These are phyloP conservation scores for Trypanosoma vivax DNA, from an alignment of 208 protist genomes.

Conservation along the genomic window DNA sequence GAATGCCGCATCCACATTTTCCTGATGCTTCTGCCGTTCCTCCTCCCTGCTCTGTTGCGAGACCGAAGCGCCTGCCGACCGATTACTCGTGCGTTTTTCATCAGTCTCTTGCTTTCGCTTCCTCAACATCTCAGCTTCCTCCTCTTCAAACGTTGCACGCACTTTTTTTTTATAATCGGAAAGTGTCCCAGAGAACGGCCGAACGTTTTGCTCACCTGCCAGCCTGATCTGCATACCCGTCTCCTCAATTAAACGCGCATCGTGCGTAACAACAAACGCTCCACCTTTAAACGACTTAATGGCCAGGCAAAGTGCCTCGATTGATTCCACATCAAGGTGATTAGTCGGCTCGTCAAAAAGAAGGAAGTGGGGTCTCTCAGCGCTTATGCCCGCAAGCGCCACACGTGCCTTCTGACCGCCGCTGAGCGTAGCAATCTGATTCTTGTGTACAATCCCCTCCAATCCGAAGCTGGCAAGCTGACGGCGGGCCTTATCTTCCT, in stretches of 20 bases:
- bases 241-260: constrained; percentile 84
- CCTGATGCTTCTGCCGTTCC: constrained; percentile 32
- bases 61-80: constrained; percentile 28
- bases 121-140: constrained; percentile 48
- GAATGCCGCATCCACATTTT: constrained; percentile 17
- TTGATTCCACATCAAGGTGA: constrained; percentile 91
- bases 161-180: constrained; percentile 84
- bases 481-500: constrained; percentile 77
- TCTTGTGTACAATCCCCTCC: constrained; percentile 81
- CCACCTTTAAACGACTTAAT: constrained; percentile 84
- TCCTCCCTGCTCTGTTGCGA: constrained; percentile 25
- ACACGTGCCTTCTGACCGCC: constrained; percentile 93
- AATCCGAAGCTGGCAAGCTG: constrained; percentile 84
- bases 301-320: constrained; percentile 79
- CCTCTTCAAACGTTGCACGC: constrained; percentile 55
- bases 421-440: constrained; percentile 88
- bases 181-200: constrained; percentile 67
- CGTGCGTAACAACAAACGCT: constrained; percentile 87
- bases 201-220: constrained; percentile 71
- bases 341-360: constrained; percentile 95
- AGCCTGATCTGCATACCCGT: constrained; percentile 88
- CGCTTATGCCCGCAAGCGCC: constrained; percentile 87
- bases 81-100: constrained; percentile 43
- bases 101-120: constrained; percentile 36
- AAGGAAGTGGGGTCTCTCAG: constrained; percentile 88